Evolutionary conservation across 2,329 filamentous ascomycete species (phyloP).

Genomic region (Xylariaceae sp.): DNA sequence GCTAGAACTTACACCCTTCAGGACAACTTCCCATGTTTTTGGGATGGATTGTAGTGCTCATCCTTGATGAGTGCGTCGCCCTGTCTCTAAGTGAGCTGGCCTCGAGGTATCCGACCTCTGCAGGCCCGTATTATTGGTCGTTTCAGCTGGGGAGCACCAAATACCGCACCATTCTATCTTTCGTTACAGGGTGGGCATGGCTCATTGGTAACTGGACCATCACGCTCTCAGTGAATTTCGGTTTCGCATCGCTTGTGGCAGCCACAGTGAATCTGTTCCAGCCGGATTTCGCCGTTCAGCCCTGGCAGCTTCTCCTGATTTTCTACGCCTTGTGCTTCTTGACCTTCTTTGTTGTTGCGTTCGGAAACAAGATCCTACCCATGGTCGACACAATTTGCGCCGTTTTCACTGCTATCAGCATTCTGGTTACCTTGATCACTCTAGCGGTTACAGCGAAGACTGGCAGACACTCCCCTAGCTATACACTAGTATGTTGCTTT

Average conservation of each 20-base stretch:
- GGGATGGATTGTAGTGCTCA: slow-evolving; percentile 60
- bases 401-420: slow-evolving; percentile 59
- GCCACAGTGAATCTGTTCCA: slow-evolving; percentile 60
- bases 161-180: slow-evolving; percentile 54
- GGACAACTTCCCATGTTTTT: slow-evolving; percentile 62
- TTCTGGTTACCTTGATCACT: slow-evolving; percentile 62
- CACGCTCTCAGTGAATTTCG: slow-evolving; percentile 60
- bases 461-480: slow-evolving; percentile 57
- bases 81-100: slow-evolving; percentile 57
- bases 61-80: slow-evolving; percentile 59
- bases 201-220: slow-evolving; percentile 59
- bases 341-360: slow-evolving; percentile 61
- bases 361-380: slow-evolving; percentile 63
- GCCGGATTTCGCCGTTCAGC: slow-evolving; percentile 55
- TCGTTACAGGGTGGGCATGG: slow-evolving; percentile 60
- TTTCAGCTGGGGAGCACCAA: slow-evolving; percentile 53
- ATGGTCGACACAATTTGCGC: slow-evolving; percentile 64
- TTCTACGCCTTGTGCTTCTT: slow-evolving; percentile 65
- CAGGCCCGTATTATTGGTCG: slow-evolving; percentile 60
- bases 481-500: slow-evolving; percentile 48
- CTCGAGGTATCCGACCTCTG: slow-evolving; percentile 57
- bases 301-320: slow-evolving; percentile 66
- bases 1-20: slow-evolving; percentile 19
- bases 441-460: slow-evolving; percentile 59
- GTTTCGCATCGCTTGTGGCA: slow-evolving; percentile 59